Evolutionary conservation across 768 basidiomycete species (phyloP).

Genomic region (Panaeolus cyanescens): DNA sequence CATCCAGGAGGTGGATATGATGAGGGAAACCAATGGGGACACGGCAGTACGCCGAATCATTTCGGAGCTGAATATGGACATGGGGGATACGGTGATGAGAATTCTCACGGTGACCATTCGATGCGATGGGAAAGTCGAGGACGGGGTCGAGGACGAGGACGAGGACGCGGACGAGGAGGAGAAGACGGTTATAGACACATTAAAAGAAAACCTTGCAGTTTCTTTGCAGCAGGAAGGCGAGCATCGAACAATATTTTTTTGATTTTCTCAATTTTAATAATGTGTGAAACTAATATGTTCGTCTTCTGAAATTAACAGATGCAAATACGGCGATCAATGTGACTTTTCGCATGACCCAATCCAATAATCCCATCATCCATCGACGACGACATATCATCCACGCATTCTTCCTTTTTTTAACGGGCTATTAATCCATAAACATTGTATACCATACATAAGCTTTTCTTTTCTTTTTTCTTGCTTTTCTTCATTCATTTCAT

Average conservation of each 20-base stretch:
- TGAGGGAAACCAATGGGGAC: slow-evolving; percentile 40
- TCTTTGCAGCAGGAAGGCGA: slow-evolving; percentile 92
- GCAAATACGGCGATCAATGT: slow-evolving; percentile 87
- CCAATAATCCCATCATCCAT: not conserved
- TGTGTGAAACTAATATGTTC: slow-evolving; percentile 42
- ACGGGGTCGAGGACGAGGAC: slow-evolving; percentile 59
- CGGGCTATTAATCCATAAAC: not conserved
- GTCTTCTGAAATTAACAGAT: slow-evolving; percentile 65
- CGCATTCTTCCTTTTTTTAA: not conserved
- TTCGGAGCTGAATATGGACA: slow-evolving; percentile 53
- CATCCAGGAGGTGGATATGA: slow-evolving; percentile 30
- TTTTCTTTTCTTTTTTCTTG: not conserved
- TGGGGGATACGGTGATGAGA: slow-evolving; percentile 43
- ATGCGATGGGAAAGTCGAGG: slow-evolving; percentile 44
- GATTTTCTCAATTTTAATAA: slow-evolving; percentile 26
- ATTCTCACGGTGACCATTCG: slow-evolving; percentile 25
- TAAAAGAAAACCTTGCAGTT: slow-evolving; percentile 90
- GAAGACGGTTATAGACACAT: slow-evolving; percentile 71
- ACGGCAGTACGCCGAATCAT: slow-evolving; percentile 29
- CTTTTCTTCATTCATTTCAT: not conserved
- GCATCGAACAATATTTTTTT: slow-evolving; percentile 47
- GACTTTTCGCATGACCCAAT: slow-evolving; percentile 73
- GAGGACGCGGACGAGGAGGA: slow-evolving; percentile 51
- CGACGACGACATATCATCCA: slow-evolving; percentile 7
- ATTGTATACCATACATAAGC: slow-evolving; percentile 21